Base-by-base conservation (phyloP, 768 basidiomycete species). In the Serendipita vermifera region DNA sequence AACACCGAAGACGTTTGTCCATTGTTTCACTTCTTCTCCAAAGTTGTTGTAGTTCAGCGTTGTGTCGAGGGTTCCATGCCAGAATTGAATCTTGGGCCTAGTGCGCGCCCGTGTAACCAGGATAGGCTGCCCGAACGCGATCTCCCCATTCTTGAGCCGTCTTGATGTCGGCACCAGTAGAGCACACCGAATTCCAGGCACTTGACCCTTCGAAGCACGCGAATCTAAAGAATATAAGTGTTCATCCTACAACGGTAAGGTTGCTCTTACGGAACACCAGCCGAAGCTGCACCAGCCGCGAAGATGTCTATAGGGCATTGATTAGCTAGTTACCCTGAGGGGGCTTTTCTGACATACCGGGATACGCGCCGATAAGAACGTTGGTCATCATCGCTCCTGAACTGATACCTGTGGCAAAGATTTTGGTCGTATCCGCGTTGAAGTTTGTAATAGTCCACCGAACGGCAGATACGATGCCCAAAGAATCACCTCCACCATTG, bases 401-500 rank as follows among this genome's bases (percentile, higher is more conserved):
- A 4, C 74, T 75, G 2, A 72, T 71, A 15, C 78, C 78, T 32
- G 75, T 75, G 24, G 71, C 73, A 63, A 73, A 79, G 57, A 79
- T 76, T 39, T 71, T 69, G 29, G 38, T 62, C 3, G 75, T 35
- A 59, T 78, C 73, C 33, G 76, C 77, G 31, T 70, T 70, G 59
- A 69, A 77, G 66, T 69, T 76, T 22, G 66, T 53, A 48, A 79
- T 74, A 15, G 78, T 75, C 60, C 71, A 79, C 33, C 71, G 68
- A 32, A 75, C 71, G 64, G 72, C 70, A 22, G 68, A 73, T 0
- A 70, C 75, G 59, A 80, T 77, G 6, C 69, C 75, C 24, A 74
- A 69, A 5, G 77, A 78, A 64, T 81, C 79, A 22, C 77, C 74
- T 5, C 78, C 79, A 13, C 67, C 73, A 61, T 80, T 71, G 62